Conservation (phyloP, 2,329 filamentous ascomycete genomes). For the Ophiocordyceps sinensis region DNA sequence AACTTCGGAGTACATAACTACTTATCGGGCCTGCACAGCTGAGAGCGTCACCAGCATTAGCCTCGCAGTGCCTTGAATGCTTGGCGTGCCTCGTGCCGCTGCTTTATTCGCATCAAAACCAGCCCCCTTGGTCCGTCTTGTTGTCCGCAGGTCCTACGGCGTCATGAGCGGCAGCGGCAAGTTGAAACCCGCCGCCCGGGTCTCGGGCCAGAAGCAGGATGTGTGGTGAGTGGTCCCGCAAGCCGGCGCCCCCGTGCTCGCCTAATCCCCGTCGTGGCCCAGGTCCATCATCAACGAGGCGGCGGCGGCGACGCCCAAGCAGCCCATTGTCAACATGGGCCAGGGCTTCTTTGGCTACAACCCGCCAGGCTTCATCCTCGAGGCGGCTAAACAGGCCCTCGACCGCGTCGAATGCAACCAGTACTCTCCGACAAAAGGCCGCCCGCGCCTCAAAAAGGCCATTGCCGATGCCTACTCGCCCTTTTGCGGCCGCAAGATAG, state of each 20-base stretch:
- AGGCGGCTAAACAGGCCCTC: conserved; percentile 81
- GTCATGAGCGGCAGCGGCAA: conserved; percentile 29
- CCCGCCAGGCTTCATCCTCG: conserved; percentile 75
- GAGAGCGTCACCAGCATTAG: too few species aligned
- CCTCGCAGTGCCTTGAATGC: too few species aligned
- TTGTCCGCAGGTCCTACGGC: conserved; percentile 4
- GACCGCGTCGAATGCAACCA: conserved; percentile 95
- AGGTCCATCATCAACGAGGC: conserved; percentile 56
- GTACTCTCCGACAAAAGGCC: conserved; percentile 90
- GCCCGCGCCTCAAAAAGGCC: conserved; percentile 82
- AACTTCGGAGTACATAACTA: too few species aligned
- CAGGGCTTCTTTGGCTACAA: conserved; percentile 82
- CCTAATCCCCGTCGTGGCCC: not conserved
- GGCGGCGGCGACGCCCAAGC: conserved; percentile 45
- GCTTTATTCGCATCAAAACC: not conserved
- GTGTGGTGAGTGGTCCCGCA: conserved; percentile 28
- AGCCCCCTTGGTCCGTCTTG: not conserved
- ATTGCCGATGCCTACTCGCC: conserved; percentile 87
- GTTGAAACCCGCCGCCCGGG: conserved; percentile 34
- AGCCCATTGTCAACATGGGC: conserved; percentile 52
- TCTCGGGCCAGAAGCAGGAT: conserved; percentile 35
- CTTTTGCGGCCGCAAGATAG: conserved; percentile 65
- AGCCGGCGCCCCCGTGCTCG: not conserved
- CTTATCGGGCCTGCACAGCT: too few species aligned
- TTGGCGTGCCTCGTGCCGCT: not conserved